A percentile compares a stretch with the other conserved stretches of the same genome.
phyloP scores from a whole-genome alignment of 352 stramenopile genomes.

The Pythium graminicola region DNA sequence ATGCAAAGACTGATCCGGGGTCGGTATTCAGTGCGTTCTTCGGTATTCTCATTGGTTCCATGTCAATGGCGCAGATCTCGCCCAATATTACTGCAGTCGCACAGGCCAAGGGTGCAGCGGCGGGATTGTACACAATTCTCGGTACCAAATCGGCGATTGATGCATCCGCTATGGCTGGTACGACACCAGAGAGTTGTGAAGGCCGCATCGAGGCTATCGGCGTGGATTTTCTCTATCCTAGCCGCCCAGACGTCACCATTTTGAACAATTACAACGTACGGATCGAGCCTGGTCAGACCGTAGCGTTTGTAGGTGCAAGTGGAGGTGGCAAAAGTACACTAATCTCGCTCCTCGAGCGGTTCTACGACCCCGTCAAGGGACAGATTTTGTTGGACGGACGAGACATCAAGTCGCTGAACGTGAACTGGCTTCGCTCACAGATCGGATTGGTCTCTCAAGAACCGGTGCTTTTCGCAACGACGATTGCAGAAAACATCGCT shows the following conservation, averaged over 20 bases:
- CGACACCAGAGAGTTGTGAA: conserved; percentile 20
- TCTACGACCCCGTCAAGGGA: conserved; percentile 72
- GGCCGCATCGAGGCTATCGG: conserved; percentile 42
- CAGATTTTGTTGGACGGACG: conserved; percentile 57
- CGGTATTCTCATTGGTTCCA: conserved; percentile 34
- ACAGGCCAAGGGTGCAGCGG: conserved; percentile 30
- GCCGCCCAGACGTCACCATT: conserved; percentile 30
- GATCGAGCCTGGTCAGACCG: conserved; percentile 27
- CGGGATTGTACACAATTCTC: conserved; percentile 43
- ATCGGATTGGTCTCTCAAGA: conserved; percentile 4
- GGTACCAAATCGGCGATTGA: conserved; percentile 43
- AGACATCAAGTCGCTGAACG: conserved; percentile 48
- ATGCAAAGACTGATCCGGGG: conserved; percentile 25
- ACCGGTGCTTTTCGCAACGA: conserved; percentile 1
- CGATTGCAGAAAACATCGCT: conserved; percentile 4
- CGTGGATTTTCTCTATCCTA: conserved; percentile 64
- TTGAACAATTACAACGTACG: conserved; percentile 25
- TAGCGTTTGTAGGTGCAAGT: conserved; percentile 30
- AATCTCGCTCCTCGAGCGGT: conserved; percentile 56
- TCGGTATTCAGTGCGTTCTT: conserved; percentile 39
- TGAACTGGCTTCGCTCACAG: conserved; percentile 17
- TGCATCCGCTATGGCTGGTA: conserved; percentile 24
- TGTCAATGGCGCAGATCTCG: conserved; percentile 36
- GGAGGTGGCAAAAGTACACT: conserved; percentile 39
- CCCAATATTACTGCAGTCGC: conserved; percentile 37